Evolutionary conservation across 2,329 filamentous ascomycete species (phyloP), one percentile per base, ranked within the genome.

Genomic region (Ilyonectria mors-panacis): DNA sequence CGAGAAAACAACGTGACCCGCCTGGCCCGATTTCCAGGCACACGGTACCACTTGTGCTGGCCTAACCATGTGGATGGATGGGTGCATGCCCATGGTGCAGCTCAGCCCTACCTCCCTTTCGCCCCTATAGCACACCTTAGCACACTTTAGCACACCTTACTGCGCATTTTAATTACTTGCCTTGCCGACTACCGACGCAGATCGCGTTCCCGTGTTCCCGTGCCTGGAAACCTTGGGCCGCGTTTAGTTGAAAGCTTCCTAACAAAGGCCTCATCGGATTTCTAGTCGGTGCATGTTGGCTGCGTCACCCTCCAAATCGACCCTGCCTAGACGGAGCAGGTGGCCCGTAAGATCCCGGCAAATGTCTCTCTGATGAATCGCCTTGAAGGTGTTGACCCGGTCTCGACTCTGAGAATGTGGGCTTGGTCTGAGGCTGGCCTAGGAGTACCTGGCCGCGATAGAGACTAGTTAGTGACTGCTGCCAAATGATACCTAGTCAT

Each of bases 361-460:
- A 33, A 63, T 63, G 44, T 42, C 59, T 42, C 59, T 57, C 51
- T 57, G 21, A 7, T 57, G 30, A 7, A 56, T 50, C 17, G 30
- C 50, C 30, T n/a, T 17, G 39, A 42, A 1, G 21, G 21, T 44
- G 57, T 28, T 9, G 10, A 28, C 28, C 30, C 6, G 59, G 44
- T 50, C 53, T 48, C 44, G 59, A 57, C 59, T 63, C 44, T 19
- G 17, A 15, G 54, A 8, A 56, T 42, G 59, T 56, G 51, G 59
- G 51, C 42, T 42, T 10, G 23, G 59, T 56, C 50, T 62, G 50
- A 39, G n/a, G 37, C 2, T 42, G 39, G 39, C 17, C 13, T 42
- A 42, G 1, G 30, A 26, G 26, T 26, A 26, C 26, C 30, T 33
- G 30, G 30, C 30, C 9, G 30, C 30, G 30, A 33, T 33, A 33